Base-by-base conservation (phyloP, 805 yeast genomes). In the Yarrowia keelungensis region DNA sequence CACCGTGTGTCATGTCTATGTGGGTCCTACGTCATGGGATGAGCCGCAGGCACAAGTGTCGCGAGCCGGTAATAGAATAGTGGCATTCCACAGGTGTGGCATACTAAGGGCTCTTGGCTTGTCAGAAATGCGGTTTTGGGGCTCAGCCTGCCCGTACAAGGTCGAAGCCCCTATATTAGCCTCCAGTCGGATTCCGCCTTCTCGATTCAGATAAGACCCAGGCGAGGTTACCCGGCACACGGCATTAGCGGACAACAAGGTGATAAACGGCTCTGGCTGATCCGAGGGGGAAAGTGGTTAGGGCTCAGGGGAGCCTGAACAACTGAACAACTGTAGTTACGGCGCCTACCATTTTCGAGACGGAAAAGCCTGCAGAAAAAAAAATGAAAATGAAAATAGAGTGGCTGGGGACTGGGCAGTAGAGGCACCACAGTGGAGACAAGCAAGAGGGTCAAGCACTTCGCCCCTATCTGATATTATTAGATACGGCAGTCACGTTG, bases 11-110 rank as follows among this genome's bases (percentile, higher is more conserved):
- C 49, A 56, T 42, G 50, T 56, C 61, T 56, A 26, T 56, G 64
- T 56, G 64, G 64, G 64, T 56, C 64, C 64, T 56, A 56, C 64
- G 49, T 56, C 64, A 56, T 56, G 49, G 64, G 49, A 56, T 53
- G 59, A 53, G 59, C 59, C 59, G 59, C 59, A 53, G 45, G 59
- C 38, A 53, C 59, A 16, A 19, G 59, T 19, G 15, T 11, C 35
- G 59, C 16, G 11, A 53, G 43, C 14, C 42, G 35, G 59, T 43
- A 53, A 36, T 11, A 16, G 16, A 10, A 36, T 16, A 38, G 16
- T n/a, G 12, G 54, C 12, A 15, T 9, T 14, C 32, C 7, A 26
- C 32, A 26, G 32, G 32, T 26, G 32, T 26, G 32, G 32, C 32
- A 26, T 26, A 5, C 32, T 26, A 26, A 3, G 32, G 32, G 32